Base-by-base conservation (phyloP, 2,329 filamentous ascomycete species). In the Drechslerella coelobrocha region DNA sequence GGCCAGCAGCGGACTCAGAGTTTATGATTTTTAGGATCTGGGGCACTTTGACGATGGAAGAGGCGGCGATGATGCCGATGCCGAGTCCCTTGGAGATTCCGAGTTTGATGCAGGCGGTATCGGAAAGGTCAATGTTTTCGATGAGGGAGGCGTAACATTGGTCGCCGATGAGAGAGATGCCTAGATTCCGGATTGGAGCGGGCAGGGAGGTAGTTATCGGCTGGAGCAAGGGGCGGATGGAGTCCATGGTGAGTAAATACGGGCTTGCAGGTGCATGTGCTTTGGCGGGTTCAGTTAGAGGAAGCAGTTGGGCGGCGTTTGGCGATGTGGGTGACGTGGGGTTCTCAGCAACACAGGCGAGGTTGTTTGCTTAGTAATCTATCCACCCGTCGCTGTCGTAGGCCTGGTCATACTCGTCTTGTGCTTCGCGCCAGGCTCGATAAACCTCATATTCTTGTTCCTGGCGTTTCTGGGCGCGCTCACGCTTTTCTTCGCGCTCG, bases 21-120 rank as follows among this genome's bases (percentile, higher is more conserved):
- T 84, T 84, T 77, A 94, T 81, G 55, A 99, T 87, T 83, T 99
- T 99, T 79, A 97, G 80, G 78, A 99, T 93, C 83, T 99, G 94
- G 0, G 94, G 94, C 24, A 99, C 87, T 82, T 99, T 99, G 82
- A 99, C 92, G 76, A 97, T 87, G 60, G 90, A 88, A 26, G 90
- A 92, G 57, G 92, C 91, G 75, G 85, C 89, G 78, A 99, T 92
- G 81, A 99, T 99, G 78, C 88, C 94, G 75, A 97, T 88, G 63
- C 94, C 93, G 14, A 99, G 87, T 2, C 85, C 91, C 82, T 99
- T 99, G 77, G 90, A 95, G 77, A 97, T 85, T 75, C 88, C 92
- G 55, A 97, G 87, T 78, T 94, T 94, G 76, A 96, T 81, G 83
- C 94, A 99, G 68, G 85, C 86, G 4, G 85, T 84, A 77, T 91